These are phyloP conservation scores for Chlorophyllum brunneum DNA, from an alignment of 768 basidiomycete species.

Conservation along the genomic window DNA sequence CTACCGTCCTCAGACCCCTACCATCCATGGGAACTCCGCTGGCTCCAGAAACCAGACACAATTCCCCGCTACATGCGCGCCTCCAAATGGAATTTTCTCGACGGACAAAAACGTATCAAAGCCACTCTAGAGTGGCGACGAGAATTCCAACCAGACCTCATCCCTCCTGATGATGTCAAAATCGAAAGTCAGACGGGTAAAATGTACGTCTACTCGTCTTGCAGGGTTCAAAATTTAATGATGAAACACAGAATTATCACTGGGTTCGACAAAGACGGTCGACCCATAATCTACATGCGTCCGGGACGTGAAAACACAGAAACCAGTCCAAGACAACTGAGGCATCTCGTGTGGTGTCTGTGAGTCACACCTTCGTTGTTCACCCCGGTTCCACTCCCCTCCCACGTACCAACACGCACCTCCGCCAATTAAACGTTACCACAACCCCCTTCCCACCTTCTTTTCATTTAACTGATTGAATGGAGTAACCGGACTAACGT, in stretches of 20 bases:
- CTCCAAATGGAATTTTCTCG: conserved; percentile 75
- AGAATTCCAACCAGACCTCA: conserved; percentile 82
- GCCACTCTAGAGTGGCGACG: conserved; percentile 82
- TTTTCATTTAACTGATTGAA: too few relatives aligned
- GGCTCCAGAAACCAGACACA: conserved; percentile 67
- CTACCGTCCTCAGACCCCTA: conserved; percentile 71
- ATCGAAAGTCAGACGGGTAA: conserved; percentile 84
- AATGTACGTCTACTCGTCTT: conserved; percentile 50
- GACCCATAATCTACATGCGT: conserved; percentile 88
- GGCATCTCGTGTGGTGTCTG: conserved; percentile 86
- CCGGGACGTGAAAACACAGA: conserved; percentile 86
- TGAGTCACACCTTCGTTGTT: conserved; percentile 35
- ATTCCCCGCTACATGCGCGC: conserved; percentile 79
- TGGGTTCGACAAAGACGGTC: conserved; percentile 81
- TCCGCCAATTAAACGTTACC: too few relatives aligned
- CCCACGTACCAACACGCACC: too few relatives aligned
- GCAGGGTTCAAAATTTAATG: not conserved
- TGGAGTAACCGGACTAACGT: not conserved
- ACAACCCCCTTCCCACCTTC: not conserved
- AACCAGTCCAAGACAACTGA: conserved; percentile 70
- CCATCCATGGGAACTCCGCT: conserved; percentile 71
- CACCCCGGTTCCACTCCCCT: not conserved
- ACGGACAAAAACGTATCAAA: conserved; percentile 76
- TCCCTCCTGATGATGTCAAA: conserved; percentile 74
- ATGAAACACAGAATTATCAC: conserved; percentile 56